Evolutionary conservation across 768 basidiomycete species (phyloP), one percentile per base, ranked within the genome.

Genomic region (Boletus patriciae): DNA sequence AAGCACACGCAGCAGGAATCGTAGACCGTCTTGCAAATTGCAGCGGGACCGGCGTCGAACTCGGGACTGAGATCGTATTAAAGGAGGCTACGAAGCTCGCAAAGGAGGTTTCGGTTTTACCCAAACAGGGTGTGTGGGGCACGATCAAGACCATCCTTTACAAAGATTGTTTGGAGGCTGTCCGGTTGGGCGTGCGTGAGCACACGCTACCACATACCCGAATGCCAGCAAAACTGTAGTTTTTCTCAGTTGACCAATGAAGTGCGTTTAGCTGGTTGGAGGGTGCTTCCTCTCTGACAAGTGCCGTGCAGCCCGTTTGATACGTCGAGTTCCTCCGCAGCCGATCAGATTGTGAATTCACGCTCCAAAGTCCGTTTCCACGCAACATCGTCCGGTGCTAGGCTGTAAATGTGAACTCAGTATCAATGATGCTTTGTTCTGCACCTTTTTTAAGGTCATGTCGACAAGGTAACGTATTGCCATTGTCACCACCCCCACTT

Each of bases 61-160:
- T 84, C 0, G 73, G 74, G 29, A 83, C 83, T 29, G 87, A 85
- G 13, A 74, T 74, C 18, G 78, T 94, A 6, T 64, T 92, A 18
- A 77, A 77, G 23, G 85, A 84, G 53, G 90, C 90, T 1, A 79
- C 80, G 46, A 79, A 85, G 60, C 63, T 92, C 23, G 91, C 84
- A 4, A 77, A 81, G 25, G 66, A 73, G 42, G 73, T 86, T 52
- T 76, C 80, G 38, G 69, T 55, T 29, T 78, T 83, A 57, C 82
- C 89, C 9, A 72, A 77, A 36, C 69, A 69, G 6, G 87, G 88
- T 13, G 87, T 83, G 18, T 91, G 85, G 85, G 90, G 89, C 10
- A 49, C 86, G 50, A 87, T 90, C 66, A 90, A 87, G 85, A 66
- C 66, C 21, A 80, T 83, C 59, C 59, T 90, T 9, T 87, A 88